These are phyloP conservation scores for Citeromyces matritensis DNA, from an alignment of 805 yeast genomes.

Conservation along the genomic window DNA sequence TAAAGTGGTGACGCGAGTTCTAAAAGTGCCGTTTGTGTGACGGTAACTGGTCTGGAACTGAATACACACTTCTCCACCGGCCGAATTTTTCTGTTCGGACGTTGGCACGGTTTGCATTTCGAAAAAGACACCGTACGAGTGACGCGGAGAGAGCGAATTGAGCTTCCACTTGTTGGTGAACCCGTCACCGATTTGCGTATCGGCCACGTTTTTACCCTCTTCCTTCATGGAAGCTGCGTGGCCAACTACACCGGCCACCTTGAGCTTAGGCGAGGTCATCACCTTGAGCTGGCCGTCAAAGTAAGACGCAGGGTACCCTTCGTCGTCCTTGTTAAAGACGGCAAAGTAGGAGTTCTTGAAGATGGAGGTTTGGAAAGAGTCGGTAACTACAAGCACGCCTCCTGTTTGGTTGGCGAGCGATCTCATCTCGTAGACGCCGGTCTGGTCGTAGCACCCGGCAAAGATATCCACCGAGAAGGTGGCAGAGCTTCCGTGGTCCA, in stretches of 20 bases:
- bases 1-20: constrained; percentile 85
- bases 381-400: constrained; percentile 77
- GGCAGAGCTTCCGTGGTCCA: constrained; percentile 22
- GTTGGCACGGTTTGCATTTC: constrained; percentile 50
- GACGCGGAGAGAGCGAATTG: constrained; percentile 75
- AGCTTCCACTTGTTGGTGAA: constrained; percentile 82
- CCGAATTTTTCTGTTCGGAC: constrained; percentile 21
- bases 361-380: constrained; percentile 88
- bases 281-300: constrained; percentile 83
- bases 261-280: constrained; percentile 74
- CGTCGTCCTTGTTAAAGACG: constrained; percentile 75
- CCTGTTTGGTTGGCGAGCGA: constrained; percentile 75
- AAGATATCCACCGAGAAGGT: constrained; percentile 81
- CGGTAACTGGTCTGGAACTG: constrained; percentile 90
- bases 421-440: constrained; percentile 91
- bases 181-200: constrained; percentile 88
- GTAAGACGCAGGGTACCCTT: constrained; percentile 78
- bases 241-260: constrained; percentile 87
- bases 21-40: constrained; percentile 84
- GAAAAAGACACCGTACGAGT: constrained; percentile 79
- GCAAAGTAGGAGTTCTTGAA: constrained; percentile 87
- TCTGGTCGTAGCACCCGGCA: constrained; percentile 94
- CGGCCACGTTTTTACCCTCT: constrained; percentile 67
- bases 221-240: constrained; percentile 68
- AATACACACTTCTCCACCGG: constrained; percentile 19